Conservation (phyloP, 768 basidiomycete genomes). For the Naganishia vaughanmartiniae region DNA sequence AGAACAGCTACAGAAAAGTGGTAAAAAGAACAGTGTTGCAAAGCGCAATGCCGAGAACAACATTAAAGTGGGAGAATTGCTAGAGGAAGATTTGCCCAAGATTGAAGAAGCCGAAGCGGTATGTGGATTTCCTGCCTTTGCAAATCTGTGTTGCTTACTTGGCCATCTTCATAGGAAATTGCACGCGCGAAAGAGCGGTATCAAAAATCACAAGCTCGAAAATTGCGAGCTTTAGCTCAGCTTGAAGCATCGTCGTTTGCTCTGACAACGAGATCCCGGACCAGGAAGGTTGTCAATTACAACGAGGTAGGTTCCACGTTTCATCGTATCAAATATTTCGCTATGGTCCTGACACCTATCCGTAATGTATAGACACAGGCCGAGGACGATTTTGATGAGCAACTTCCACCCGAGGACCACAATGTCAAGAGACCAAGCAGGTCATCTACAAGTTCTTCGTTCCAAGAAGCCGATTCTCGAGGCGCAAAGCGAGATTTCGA, state of each 20-base stretch:
- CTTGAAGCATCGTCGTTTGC: constrained; percentile 18
- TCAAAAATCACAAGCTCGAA: constrained; percentile 14
- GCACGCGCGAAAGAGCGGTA: constrained; percentile 18
- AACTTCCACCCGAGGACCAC: background rate
- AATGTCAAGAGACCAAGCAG: constrained; percentile 1
- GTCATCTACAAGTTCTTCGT: constrained; percentile 9
- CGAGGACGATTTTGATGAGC: constrained; percentile 11
- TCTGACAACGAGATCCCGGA: constrained; percentile 9
- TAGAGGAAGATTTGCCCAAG: constrained; percentile 22
- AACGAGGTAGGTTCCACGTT: background rate
- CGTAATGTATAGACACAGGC: background rate
- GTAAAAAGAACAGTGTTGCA: constrained; percentile 10
- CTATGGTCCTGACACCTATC: background rate
- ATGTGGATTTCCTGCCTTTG: background rate
- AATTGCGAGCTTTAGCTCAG: constrained; percentile 14
- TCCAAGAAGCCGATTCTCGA: constrained; percentile 3
- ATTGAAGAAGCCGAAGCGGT: constrained; percentile 25
- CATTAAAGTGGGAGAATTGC: constrained; percentile 12
- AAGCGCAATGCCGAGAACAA: constrained; percentile 20
- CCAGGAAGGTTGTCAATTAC: constrained; percentile 17
- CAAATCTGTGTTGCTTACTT: background rate
- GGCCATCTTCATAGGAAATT: background rate
- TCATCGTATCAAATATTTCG: background rate
- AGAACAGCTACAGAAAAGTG: constrained; percentile 15
- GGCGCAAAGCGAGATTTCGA: constrained; percentile 16